Conservation (phyloP, 2,329 filamentous ascomycete genomes). For the Acrocalymma vagum region DNA sequence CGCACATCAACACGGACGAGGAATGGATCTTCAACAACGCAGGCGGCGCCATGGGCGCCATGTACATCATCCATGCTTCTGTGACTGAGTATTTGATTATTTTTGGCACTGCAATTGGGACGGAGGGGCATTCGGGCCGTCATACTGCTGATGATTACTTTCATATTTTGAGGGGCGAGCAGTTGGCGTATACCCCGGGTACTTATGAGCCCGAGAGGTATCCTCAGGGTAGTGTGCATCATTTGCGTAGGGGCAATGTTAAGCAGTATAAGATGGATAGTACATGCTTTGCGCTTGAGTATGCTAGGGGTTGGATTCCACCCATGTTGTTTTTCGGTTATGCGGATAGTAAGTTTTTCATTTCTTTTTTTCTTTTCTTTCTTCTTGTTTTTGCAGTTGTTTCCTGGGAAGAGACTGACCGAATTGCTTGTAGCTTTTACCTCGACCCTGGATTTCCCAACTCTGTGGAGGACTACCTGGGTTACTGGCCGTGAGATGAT, state of each 20-base stretch:
- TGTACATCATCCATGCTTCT: constrained; percentile 89
- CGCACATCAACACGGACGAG: constrained; percentile 72
- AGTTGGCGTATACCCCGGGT: too few relatives aligned
- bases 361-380: background rate
- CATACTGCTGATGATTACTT: constrained; percentile 97
- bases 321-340: constrained; percentile 92
- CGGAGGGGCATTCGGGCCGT: constrained; percentile 86
- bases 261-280: constrained; percentile 87
- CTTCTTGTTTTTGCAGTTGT: background rate
- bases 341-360: constrained; percentile 68
- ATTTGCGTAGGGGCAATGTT: constrained; percentile 73
- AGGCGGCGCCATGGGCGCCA: constrained; percentile 88
- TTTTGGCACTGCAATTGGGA: constrained; percentile 73
- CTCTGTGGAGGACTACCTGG: constrained; percentile 78
- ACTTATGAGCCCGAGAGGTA: too few relatives aligned
- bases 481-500: constrained; percentile 82
- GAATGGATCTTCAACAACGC: constrained; percentile 95
- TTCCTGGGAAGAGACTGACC: constrained; percentile 6
- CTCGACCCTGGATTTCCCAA: constrained; percentile 86
- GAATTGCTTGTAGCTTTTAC: constrained; percentile 59
- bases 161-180: constrained; percentile 82
- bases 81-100: constrained; percentile 70
- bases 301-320: constrained; percentile 89
- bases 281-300: constrained; percentile 82
- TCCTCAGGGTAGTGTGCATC: constrained; percentile 73